These are phyloP conservation scores for Trametes sp. DNA, from an alignment of 1,284 basidiomycete species.

Conservation along the genomic window DNA sequence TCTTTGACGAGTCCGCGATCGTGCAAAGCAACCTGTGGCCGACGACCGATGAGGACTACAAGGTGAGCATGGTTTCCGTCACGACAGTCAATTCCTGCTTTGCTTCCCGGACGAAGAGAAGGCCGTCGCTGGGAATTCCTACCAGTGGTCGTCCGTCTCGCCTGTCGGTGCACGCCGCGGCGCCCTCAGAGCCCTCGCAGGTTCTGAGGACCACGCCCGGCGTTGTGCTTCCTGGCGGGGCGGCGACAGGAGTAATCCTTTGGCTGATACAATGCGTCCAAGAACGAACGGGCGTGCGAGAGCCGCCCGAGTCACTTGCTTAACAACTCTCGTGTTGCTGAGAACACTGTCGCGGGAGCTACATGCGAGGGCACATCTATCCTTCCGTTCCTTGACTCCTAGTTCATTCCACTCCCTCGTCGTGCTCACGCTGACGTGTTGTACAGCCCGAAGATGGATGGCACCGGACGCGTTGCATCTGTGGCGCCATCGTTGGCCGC, in stretches of 20 bases:
- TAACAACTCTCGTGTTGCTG: slow-evolving; percentile 81
- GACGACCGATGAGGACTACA: slow-evolving; percentile 45
- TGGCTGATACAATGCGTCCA: slow-evolving; percentile 92
- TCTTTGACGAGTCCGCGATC: slow-evolving; percentile 73
- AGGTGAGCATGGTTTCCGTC: slow-evolving; percentile 58
- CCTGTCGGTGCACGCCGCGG: slow-evolving; percentile 33
- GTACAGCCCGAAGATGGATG: slow-evolving; percentile 65
- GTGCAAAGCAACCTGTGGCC: slow-evolving; percentile 62
- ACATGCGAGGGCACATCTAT: slow-evolving; percentile 83
- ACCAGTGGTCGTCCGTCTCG: slow-evolving; percentile 66
- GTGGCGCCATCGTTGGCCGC: slow-evolving; percentile 79
- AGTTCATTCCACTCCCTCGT: slow-evolving; percentile 26
- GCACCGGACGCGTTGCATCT: slow-evolving; percentile 73
- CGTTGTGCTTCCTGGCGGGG: slow-evolving; percentile 41
- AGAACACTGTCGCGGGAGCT: slow-evolving; percentile 82
- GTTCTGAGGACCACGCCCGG: slow-evolving; percentile 49
- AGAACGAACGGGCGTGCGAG: slow-evolving; percentile 56
- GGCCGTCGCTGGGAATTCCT: slow-evolving; percentile 74
- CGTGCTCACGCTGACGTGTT: slow-evolving; percentile 26
- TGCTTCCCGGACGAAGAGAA: slow-evolving; percentile 81
- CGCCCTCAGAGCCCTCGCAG: slow-evolving; percentile 56
- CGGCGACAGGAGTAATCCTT: slow-evolving; percentile 51
- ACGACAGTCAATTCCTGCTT: not conserved
- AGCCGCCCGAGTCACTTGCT: slow-evolving; percentile 51
- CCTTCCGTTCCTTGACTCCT: slow-evolving; percentile 26